Evolutionary conservation across 169 alveolate species (phyloP), one percentile per base, ranked within the genome.

Genomic region (Sarcocystis neurona): DNA sequence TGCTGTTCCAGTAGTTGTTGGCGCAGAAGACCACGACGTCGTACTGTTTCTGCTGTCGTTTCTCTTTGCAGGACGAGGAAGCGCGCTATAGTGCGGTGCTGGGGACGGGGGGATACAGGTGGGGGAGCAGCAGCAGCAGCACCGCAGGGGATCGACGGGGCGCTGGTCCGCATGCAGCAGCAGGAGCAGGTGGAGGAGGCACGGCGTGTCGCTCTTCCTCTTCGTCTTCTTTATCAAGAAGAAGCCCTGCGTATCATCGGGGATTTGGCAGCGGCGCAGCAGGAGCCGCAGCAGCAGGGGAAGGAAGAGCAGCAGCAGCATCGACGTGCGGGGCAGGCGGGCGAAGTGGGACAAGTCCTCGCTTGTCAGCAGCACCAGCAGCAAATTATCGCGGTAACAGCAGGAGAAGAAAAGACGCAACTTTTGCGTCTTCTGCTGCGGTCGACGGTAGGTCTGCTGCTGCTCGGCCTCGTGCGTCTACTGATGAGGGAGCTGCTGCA

Each of bases 71-170:
- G 47, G 89, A 84, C 79, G 89, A 84, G 48, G 89, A 84, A 37
- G 80, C 79, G 2, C 39, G 41, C 70, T 84, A 63, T 80, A 63
- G 82, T 47, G 89, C 89, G 2, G 89, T 84, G 37, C 39, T 46
- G 10, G 80, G 80, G 82, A 84, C 89, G 60, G 89, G 89, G 37
- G 89, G 82, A 18, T 84, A 84, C 89, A 39, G 66, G 46, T 8
- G 72, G 75, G 53, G 53, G 79, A 1, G 66, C 68, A 41, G 50
- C 85, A 12, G 53, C 30, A 15, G 37, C n/a, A 12, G 37, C 79
- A 18, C 79, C 43, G 10, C n/a, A 30, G 18, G 79, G 79, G 20
- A 30, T 30, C 37, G 79, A 18, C 79, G 37, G 37, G 10, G 43
- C 27, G 18, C 79, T 15, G 37, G 20, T 12, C 79, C 18, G 37